These are phyloP conservation scores for Agaricus sinodeliciosus DNA, from an alignment of 768 basidiomycete species.

Conservation along the genomic window DNA sequence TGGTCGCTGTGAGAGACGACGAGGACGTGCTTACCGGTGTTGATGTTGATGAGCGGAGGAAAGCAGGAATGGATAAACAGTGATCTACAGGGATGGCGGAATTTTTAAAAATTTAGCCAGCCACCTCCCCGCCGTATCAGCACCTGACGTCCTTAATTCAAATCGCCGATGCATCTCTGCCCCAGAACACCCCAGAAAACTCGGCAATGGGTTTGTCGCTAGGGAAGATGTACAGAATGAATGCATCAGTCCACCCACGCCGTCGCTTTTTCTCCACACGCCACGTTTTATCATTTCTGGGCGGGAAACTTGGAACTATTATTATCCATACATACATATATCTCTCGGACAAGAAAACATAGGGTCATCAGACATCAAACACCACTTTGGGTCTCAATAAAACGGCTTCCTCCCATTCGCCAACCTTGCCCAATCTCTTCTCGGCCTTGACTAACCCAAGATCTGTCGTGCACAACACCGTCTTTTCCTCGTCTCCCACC, in stretches of 20 bases:
- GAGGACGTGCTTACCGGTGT: conserved; percentile 9
- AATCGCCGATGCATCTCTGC: too few relatives aligned
- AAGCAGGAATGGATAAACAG: conserved; percentile 27
- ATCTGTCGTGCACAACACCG: conserved; percentile 50
- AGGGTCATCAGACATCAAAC: conserved; percentile 18
- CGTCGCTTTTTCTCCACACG: too few relatives aligned
- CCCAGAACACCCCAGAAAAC: too few relatives aligned
- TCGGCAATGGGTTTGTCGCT: too few relatives aligned
- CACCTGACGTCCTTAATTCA: neutral
- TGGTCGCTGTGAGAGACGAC: conserved; percentile 16
- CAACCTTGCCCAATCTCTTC: conserved; percentile 30
- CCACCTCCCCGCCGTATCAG: neutral
- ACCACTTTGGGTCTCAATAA: conserved; percentile 51
- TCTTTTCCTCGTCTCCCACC: conserved; percentile 17
- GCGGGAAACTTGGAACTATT: neutral
- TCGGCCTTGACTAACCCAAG: conserved; percentile 41
- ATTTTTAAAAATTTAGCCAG: too few relatives aligned
- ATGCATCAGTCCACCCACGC: neutral
- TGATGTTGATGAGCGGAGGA: neutral
- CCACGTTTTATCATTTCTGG: too few relatives aligned
- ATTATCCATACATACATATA: too few relatives aligned
- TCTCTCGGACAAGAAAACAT: too few relatives aligned
- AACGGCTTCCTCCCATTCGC: conserved; percentile 42
- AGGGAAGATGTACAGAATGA: neutral
- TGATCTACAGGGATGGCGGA: too few relatives aligned